Evolutionary conservation across 2,329 filamentous ascomycete genomes (phyloP).

Genomic region (Metarhizium rileyi): DNA sequence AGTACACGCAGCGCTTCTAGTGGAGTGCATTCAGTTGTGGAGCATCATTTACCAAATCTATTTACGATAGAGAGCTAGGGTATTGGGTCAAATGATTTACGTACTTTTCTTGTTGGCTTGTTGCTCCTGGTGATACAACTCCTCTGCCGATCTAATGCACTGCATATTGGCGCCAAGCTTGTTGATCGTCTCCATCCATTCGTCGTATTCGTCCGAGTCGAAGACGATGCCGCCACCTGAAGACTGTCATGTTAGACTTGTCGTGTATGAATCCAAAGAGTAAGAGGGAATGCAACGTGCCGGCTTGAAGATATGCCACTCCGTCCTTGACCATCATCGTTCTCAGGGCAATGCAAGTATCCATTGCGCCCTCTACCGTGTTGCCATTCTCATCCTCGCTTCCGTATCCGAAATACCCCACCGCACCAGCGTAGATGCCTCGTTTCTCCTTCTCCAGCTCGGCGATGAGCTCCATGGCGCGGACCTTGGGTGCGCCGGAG

Average conservation of each 20-base stretch:
- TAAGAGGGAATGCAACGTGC: conserved; percentile 23
- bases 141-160: conserved; percentile 77
- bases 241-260: background rate
- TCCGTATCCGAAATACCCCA: conserved; percentile 91
- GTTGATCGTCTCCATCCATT: conserved; percentile 89
- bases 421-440: conserved; percentile 89
- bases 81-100: background rate
- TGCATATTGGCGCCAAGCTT: conserved; percentile 86
- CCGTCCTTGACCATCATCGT: conserved; percentile 94
- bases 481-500: conserved; percentile 88
- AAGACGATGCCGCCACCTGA: conserved; percentile 81
- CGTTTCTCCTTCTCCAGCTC: conserved; percentile 91
- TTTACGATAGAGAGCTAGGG: too few relatives aligned
- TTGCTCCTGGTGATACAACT: conserved; percentile 38
- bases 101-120: conserved; percentile 10
- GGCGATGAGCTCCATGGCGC: conserved; percentile 93
- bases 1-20: too few relatives aligned
- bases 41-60: background rate
- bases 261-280: background rate
- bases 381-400: conserved; percentile 54
- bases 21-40: too few relatives aligned
- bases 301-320: conserved; percentile 81
- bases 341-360: conserved; percentile 69
- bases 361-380: conserved; percentile 75
- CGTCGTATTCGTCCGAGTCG: conserved; percentile 87